Evolutionary conservation across 1,284 basidiomycete species (phyloP).

Genomic region (Polyporus tsugae): DNA sequence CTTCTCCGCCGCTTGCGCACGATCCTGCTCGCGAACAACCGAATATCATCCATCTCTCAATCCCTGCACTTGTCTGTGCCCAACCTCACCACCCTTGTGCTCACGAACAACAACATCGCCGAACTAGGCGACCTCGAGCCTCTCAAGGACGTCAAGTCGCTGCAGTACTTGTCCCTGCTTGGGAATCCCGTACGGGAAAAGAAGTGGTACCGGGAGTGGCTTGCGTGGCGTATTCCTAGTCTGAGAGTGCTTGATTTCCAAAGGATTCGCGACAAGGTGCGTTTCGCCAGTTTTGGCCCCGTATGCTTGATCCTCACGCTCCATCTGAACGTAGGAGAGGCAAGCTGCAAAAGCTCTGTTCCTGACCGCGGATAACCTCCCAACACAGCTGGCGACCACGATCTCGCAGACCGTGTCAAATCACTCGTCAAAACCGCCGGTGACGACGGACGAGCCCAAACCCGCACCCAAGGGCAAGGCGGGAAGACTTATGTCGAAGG

Average conservation of each 20-base stretch:
- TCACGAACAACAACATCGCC: slow-evolving; percentile 77
- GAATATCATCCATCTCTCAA: slow-evolving; percentile 83
- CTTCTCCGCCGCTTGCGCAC: slow-evolving; percentile 82
- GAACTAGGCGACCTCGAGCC: slow-evolving; percentile 89
- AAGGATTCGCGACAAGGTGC: slow-evolving; percentile 94
- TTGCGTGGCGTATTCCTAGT: slow-evolving; percentile 82
- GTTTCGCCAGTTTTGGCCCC: slow-evolving; percentile 42
- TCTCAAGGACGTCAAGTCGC: slow-evolving; percentile 78
- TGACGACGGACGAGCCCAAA: slow-evolving; percentile 79
- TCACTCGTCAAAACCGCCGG: slow-evolving; percentile 60
- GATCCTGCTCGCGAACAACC: slow-evolving; percentile 88
- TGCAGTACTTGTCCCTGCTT: slow-evolving; percentile 85
- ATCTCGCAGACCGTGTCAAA: slow-evolving; percentile 78
- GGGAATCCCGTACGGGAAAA: slow-evolving; percentile 94
- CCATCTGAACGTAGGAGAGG: slow-evolving; percentile 66
- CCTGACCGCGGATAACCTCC: slow-evolving; percentile 76
- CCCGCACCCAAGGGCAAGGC: slow-evolving; percentile 69
- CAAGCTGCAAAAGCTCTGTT: slow-evolving; percentile 78
- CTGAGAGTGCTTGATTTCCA: slow-evolving; percentile 97
- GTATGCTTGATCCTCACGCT: slow-evolving; percentile 5
- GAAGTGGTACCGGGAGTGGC: slow-evolving; percentile 97
- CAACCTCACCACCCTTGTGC: slow-evolving; percentile 81
- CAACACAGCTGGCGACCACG: slow-evolving; percentile 84
- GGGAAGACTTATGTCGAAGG: slow-evolving; percentile 89
- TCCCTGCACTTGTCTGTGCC: slow-evolving; percentile 86